phyloP scores from a whole-genome alignment of 139 green algal species.

The Chlorella sp. region DNA sequence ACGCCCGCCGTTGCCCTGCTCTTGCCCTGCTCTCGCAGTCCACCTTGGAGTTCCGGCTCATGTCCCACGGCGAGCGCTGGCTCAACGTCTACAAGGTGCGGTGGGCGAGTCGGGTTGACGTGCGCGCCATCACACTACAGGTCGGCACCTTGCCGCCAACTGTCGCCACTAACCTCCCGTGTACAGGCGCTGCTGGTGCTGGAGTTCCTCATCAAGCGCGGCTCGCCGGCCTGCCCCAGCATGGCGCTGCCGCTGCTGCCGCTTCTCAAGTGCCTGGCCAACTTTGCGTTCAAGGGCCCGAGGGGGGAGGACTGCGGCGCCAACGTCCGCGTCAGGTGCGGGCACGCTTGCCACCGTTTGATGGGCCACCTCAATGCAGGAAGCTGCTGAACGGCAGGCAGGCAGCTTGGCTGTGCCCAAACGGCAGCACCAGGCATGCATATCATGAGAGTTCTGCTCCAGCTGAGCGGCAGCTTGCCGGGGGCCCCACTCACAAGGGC shows the following conservation, averaged over 20 bases:
- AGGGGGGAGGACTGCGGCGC: conserved; percentile 68
- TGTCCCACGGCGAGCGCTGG: conserved; percentile 62
- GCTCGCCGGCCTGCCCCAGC: conserved; percentile 35
- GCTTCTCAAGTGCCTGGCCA: conserved; percentile 52
- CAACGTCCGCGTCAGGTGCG: conserved; percentile 79
- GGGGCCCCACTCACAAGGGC: too few relatives aligned
- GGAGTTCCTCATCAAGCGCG: conserved; percentile 77
- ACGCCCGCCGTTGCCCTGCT: too few relatives aligned
- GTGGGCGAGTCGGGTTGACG: too few relatives aligned
- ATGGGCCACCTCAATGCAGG: too few relatives aligned
- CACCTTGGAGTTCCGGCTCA: conserved; percentile 61
- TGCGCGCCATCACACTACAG: too few relatives aligned
- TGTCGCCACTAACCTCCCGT: background rate
- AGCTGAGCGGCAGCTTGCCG: too few relatives aligned
- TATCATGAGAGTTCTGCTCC: too few relatives aligned
- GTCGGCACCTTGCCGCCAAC: background rate
- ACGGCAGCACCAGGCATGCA: too few relatives aligned
- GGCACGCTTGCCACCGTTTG: too few relatives aligned
- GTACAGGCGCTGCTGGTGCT: conserved; percentile 69
- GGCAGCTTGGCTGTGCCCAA: too few relatives aligned
- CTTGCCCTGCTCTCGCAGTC: conserved; percentile 34
- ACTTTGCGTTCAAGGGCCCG: conserved; percentile 63
- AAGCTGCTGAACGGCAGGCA: too few relatives aligned
- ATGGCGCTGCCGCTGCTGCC: conserved; percentile 23
- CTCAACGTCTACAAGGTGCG: conserved; percentile 83